phyloP scores from a whole-genome alignment of 1,284 basidiomycete genomes.

The Pterula multifida region DNA sequence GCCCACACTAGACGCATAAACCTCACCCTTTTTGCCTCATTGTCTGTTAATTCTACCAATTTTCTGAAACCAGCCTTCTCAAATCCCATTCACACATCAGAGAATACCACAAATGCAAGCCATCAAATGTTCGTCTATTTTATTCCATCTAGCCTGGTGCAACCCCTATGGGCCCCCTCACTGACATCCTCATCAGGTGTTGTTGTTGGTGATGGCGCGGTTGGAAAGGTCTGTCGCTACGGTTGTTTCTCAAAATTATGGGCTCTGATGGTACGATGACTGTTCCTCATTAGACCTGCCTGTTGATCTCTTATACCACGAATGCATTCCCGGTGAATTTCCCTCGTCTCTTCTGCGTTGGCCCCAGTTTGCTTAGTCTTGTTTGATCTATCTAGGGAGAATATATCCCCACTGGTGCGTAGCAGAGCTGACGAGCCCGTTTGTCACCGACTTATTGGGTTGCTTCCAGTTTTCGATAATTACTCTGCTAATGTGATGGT shows the following conservation, averaged over 20 bases:
- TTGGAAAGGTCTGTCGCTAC: conserved; percentile 78
- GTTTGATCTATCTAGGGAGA: conserved; percentile 56
- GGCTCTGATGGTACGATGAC: conserved; percentile 5
- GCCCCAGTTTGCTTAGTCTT: conserved; percentile 9
- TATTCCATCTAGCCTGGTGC: conserved; percentile 10
- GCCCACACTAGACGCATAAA: conserved; percentile 4
- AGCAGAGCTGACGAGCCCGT: conserved; percentile 4
- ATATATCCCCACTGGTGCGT: conserved; percentile 89
- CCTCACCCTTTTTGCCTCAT: conserved; percentile 3
- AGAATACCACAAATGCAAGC: conserved; percentile 43
- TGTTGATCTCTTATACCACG: conserved; percentile 95
- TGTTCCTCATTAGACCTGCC: conserved; percentile 60
- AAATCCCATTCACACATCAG: neutral
- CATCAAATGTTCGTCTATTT: conserved; percentile 43
- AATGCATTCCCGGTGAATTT: conserved; percentile 83
- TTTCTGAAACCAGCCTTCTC: neutral
- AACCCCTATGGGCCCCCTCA: neutral
- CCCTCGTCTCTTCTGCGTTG: conserved; percentile 11
- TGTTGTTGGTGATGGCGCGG: conserved; percentile 98
- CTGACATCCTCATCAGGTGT: conserved; percentile 47
- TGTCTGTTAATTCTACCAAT: neutral
- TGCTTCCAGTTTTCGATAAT: conserved; percentile 75
- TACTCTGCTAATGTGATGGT: conserved; percentile 96
- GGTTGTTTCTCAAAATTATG: conserved; percentile 6
- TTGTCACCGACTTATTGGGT: conserved; percentile 4